Percentiles rank a stretch among this genome's conserved stretches.
These are phyloP conservation scores for Oxalis stricta DNA, from an alignment of 441 rosid genomes.

Conservation along the genomic window DNA sequence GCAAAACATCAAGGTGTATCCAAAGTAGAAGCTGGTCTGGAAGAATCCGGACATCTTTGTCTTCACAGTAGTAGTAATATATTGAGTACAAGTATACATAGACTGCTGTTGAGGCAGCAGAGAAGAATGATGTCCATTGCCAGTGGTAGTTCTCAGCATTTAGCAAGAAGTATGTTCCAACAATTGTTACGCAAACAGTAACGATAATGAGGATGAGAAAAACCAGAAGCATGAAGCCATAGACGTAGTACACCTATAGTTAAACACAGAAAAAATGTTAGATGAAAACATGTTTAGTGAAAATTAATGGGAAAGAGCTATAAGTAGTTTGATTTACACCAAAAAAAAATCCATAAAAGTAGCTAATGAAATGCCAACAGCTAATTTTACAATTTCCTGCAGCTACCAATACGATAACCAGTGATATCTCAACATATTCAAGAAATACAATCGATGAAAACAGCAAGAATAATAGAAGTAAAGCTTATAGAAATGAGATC, in stretches of 20 bases:
- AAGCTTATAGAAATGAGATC: constrained; percentile 3
- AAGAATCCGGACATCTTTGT: constrained; percentile 96
- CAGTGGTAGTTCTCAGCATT: constrained; percentile 96
- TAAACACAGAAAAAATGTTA: constrained; percentile 3
- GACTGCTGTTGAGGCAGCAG: constrained; percentile 93
- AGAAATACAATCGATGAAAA: too few species aligned
- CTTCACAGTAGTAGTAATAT: constrained; percentile 81
- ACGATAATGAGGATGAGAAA: constrained; percentile 82
- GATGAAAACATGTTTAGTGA: not conserved
- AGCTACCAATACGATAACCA: too few species aligned
- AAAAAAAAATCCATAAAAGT: too few species aligned
- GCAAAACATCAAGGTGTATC: constrained; percentile 95
- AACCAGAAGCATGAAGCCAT: constrained; percentile 87
- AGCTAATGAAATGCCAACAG: too few species aligned
- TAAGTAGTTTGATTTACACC: too few species aligned
- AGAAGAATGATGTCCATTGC: constrained; percentile 95
- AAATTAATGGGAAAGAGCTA: too few species aligned
- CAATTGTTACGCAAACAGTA: constrained; percentile 86
- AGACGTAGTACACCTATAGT: constrained; percentile 93
- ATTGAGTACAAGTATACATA: constrained; percentile 85
- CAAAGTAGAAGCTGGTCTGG: constrained; percentile 96
- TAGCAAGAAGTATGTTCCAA: constrained; percentile 85
- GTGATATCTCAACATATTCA: too few species aligned
- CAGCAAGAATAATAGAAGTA: too few species aligned
- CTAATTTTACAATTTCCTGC: too few species aligned